Base-by-base conservation (phyloP, 164 flowering plant species). In the Liriodendron chinense region DNA sequence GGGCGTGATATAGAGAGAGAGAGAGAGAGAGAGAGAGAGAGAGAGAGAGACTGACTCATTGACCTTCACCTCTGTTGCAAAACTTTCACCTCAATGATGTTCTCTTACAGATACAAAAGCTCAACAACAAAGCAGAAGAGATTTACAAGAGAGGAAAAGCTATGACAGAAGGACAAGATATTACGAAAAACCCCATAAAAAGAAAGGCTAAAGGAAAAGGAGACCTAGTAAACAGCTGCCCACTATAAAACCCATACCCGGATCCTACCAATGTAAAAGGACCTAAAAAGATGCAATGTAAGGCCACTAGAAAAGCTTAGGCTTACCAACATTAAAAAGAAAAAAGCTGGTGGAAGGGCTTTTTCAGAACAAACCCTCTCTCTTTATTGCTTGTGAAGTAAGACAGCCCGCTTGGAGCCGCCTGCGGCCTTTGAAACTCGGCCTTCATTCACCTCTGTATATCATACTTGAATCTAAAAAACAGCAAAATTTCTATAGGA, bases 401-500 rank as follows among this genome's bases (percentile, higher is more conserved):
- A 69, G 71, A 18, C 49, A 66, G 64, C 62, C 70, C 47, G 7
- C 59, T 34, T 57, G 23, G 73, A 10, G 12, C 49, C 9, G 69
- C 7, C 56, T 1, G 20, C 16, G 20, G 24, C 76, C 69, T 67
- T 28, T 63, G 70, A 67, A 34, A 49, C 48, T 28, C 63, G 26
- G 21, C n/a, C 70, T 61, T 67, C 24, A 9, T 75, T 68, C 21
- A 23, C 50, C 72, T 48, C 70, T 67, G 65, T 68, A 59, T 66
- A 61, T 26, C 24, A 66, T 48, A 63, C 64, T 62, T 67, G 23
- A 63, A 10, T 47, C 50, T 65, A 70, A 66, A 53, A 53, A 53
- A 13, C 59, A 53, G 74, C 63, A 65, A 75, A 76, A 78, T 78
- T 75, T 68, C 68, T 69, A 67, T n/a, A 64, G 65, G 22, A 74